phyloP scores from a whole-genome alignment of 805 yeast genomes.

The Blastobotrys mokoenaii region DNA sequence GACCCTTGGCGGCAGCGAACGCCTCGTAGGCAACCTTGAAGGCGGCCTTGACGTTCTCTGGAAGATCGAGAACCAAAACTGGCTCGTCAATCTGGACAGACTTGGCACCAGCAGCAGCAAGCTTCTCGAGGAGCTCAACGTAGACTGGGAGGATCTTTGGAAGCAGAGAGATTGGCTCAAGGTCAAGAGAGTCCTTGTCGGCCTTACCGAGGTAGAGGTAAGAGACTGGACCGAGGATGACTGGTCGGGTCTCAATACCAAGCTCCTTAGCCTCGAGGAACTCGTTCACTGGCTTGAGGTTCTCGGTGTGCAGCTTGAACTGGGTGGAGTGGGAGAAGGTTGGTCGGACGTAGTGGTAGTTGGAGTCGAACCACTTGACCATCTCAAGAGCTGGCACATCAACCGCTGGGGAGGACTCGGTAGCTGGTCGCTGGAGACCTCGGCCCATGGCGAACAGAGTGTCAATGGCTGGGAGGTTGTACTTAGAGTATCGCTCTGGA shows the following conservation, averaged over 20 bases:
- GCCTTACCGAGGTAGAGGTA: slow-evolving; percentile 94
- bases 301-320: slow-evolving; percentile 83
- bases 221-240: slow-evolving; percentile 92
- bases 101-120: slow-evolving; percentile 90
- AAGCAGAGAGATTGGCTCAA: slow-evolving; percentile 85
- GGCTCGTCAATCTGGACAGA: slow-evolving; percentile 98
- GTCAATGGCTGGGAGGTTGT: slow-evolving; percentile 80
- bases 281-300: slow-evolving; percentile 88
- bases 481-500: slow-evolving; percentile 95
- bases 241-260: slow-evolving; percentile 97
- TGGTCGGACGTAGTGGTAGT: slow-evolving; percentile 99
- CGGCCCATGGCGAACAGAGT: slow-evolving; percentile 98
- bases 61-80: slow-evolving; percentile 86
- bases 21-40: slow-evolving; percentile 80
- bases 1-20: slow-evolving; percentile 61
- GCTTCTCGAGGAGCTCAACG: slow-evolving; percentile 78
- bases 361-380: slow-evolving; percentile 99
- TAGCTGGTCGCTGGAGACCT: slow-evolving; percentile 96
- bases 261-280: slow-evolving; percentile 94
- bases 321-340: slow-evolving; percentile 92
- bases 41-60: slow-evolving; percentile 73
- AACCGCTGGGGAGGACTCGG: slow-evolving; percentile 78
- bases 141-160: slow-evolving; percentile 89
- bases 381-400: slow-evolving; percentile 97
- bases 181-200: slow-evolving; percentile 93